These are phyloP conservation scores for Nakataea oryzae DNA, from an alignment of 2,329 filamentous ascomycete genomes.

Conservation along the genomic window DNA sequence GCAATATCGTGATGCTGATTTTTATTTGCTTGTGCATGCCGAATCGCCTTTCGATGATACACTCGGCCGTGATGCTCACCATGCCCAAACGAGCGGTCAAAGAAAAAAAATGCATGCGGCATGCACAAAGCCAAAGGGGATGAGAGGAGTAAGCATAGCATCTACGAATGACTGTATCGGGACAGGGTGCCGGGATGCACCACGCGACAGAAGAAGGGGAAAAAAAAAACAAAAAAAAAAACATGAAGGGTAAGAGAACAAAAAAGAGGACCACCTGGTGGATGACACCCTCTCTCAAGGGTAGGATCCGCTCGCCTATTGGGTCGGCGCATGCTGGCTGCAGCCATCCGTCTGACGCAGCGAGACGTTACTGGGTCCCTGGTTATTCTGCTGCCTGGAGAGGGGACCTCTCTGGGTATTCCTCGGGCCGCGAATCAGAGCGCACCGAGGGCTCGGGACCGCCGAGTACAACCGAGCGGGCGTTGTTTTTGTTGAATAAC, in stretches of 20 bases:
- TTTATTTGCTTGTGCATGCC: background rate
- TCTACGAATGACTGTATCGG: background rate
- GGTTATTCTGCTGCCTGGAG: background rate
- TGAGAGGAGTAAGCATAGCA: background rate
- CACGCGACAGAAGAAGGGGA: background rate
- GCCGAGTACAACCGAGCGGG: too few relatives aligned
- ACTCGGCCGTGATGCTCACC: too few relatives aligned
- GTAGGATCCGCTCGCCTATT: background rate
- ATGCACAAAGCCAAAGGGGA: background rate
- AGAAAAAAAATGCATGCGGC: too few relatives aligned
- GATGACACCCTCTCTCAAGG: background rate
- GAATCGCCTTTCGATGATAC: background rate
- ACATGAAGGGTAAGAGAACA: too few relatives aligned
- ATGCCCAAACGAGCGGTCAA: too few relatives aligned
- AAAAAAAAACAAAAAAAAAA: background rate
- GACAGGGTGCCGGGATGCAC: background rate
- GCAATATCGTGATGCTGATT: background rate
- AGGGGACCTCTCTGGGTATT: background rate
- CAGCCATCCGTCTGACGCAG: background rate
- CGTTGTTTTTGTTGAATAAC: too few relatives aligned
- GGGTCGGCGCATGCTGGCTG: background rate
- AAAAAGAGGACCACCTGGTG: too few relatives aligned
- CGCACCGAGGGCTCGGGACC: background rate
- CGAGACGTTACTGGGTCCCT: background rate
- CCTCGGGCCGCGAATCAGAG: background rate